Conservation (phyloP, 2,329 filamentous ascomycete species). For the Penicillium frequentans region DNA sequence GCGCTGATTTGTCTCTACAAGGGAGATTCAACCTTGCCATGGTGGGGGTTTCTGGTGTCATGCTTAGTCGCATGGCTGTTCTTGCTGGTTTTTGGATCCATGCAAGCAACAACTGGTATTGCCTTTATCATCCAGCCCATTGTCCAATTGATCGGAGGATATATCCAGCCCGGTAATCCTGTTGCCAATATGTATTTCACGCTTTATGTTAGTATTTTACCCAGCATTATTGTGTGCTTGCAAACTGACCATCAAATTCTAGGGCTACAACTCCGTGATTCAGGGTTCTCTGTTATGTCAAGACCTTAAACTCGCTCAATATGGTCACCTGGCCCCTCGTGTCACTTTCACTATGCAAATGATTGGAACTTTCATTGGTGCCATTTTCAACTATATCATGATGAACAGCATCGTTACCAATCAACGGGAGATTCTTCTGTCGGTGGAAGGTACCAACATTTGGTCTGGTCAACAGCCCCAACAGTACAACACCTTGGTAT, state of each 20-base stretch:
- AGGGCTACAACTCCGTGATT: slow-evolving; percentile 30
- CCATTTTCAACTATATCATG: slow-evolving; percentile 49
- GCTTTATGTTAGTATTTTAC: slow-evolving; percentile 1
- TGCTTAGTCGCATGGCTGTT: slow-evolving; percentile 37
- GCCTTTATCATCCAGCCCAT: slow-evolving; percentile 39
- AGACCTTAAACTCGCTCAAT: slow-evolving; percentile 37
- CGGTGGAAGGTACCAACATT: slow-evolving; percentile 46
- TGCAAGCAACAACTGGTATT: slow-evolving; percentile 42
- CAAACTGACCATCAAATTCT: slow-evolving; percentile 1
- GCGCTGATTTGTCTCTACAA: slow-evolving; percentile 43
- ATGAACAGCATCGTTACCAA: slow-evolving; percentile 47
- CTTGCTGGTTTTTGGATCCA: slow-evolving; percentile 44
- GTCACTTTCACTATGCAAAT: slow-evolving; percentile 45
- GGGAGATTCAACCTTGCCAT: slow-evolving; percentile 38
- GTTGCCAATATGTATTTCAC: slow-evolving; percentile 33
- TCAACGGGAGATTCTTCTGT: slow-evolving; percentile 43
- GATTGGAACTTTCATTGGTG: slow-evolving; percentile 22
- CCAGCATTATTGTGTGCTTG: no score
- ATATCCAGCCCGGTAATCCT: slow-evolving; percentile 41
- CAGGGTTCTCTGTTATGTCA: not conserved
- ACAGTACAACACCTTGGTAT: slow-evolving; percentile 43
- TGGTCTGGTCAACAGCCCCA: slow-evolving; percentile 54
- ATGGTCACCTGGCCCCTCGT: slow-evolving; percentile 40
- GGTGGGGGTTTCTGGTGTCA: slow-evolving; percentile 47
- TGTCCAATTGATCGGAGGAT: slow-evolving; percentile 52